Evolutionary conservation across 805 yeast species (phyloP).

Genomic region (Candida quercuum): DNA sequence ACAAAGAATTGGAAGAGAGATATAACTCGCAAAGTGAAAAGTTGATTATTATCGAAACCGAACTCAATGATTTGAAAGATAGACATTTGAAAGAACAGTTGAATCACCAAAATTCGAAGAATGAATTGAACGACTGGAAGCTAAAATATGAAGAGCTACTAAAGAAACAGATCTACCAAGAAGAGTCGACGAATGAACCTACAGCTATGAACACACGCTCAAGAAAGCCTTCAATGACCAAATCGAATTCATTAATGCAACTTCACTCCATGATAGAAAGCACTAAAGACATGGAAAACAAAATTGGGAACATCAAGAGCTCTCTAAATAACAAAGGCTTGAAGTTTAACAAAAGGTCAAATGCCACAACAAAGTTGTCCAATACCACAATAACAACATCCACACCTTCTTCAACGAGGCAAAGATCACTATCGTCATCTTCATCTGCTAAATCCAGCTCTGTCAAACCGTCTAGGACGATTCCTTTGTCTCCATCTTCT

Average conservation of each 20-base stretch:
- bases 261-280: slow-evolving; percentile 26
- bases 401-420: slow-evolving; percentile 11
- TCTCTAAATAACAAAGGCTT: slow-evolving; percentile 14
- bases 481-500: slow-evolving; percentile 23
- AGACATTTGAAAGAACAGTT: slow-evolving; percentile 21
- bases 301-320: slow-evolving; percentile 21
- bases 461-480: slow-evolving; percentile 6
- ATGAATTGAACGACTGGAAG: slow-evolving; percentile 18
- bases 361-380: slow-evolving; percentile 17
- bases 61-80: slow-evolving; percentile 26
- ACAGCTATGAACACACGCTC: background rate
- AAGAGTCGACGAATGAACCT: background rate
- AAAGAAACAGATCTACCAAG: background rate
- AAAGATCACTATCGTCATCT: background rate
- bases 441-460: background rate
- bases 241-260: slow-evolving; percentile 25
- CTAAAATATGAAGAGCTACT: slow-evolving; percentile 6
- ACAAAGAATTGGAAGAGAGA: slow-evolving; percentile 29
- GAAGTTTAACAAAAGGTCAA: slow-evolving; percentile 12
- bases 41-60: slow-evolving; percentile 34
- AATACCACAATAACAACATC: slow-evolving; percentile 18
- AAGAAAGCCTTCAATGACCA: slow-evolving; percentile 9
- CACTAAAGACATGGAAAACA: slow-evolving; percentile 24
- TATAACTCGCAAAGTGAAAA: slow-evolving; percentile 32
- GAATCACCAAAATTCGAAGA: slow-evolving; percentile 23